Conservation (phyloP, 1,284 basidiomycete species). For the Ceratobasidium sp. region DNA sequence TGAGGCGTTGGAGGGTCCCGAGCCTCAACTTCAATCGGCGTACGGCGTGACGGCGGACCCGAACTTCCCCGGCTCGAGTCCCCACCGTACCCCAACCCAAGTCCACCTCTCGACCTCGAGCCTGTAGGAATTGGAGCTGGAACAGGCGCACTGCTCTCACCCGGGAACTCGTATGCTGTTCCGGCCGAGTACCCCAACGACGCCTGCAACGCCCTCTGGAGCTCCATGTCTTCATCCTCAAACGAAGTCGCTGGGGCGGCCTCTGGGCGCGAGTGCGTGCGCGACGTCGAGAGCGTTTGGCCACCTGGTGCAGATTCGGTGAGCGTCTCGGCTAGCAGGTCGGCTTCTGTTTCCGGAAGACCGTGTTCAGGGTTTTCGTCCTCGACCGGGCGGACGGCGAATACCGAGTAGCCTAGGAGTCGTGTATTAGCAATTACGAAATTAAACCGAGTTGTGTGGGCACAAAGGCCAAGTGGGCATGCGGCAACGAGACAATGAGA, state of each 20-base stretch:
- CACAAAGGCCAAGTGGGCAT: too few relatives aligned
- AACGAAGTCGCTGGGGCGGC: conserved; percentile 51
- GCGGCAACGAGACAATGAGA: neutral
- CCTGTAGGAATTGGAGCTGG: neutral
- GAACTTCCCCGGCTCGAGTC: neutral
- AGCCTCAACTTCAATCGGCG: neutral
- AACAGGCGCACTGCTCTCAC: neutral
- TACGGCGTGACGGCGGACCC: neutral
- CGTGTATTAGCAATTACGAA: neutral
- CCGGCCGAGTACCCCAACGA: conserved; percentile 54
- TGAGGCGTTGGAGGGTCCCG: conserved; percentile 42
- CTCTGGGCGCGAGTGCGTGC: conserved; percentile 1
- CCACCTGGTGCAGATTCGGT: conserved; percentile 56
- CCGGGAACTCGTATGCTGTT: conserved; percentile 17
- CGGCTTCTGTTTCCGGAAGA: conserved; percentile 68
- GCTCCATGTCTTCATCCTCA: conserved; percentile 85
- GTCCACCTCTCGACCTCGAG: neutral
- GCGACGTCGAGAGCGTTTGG: neutral
- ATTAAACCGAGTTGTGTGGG: too few relatives aligned
- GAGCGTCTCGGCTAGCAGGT: conserved; percentile 66
- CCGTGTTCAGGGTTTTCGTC: conserved; percentile 51
- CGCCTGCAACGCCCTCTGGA: conserved; percentile 85
- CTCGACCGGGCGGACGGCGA: conserved; percentile 70
- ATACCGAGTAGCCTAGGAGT: conserved; percentile 84
- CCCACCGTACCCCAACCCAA: conserved; percentile 11